Evolutionary conservation across 176 grass and related monocot species (phyloP), one percentile per base, ranked within the genome.

Genomic region (Cenchrus purpureus): DNA sequence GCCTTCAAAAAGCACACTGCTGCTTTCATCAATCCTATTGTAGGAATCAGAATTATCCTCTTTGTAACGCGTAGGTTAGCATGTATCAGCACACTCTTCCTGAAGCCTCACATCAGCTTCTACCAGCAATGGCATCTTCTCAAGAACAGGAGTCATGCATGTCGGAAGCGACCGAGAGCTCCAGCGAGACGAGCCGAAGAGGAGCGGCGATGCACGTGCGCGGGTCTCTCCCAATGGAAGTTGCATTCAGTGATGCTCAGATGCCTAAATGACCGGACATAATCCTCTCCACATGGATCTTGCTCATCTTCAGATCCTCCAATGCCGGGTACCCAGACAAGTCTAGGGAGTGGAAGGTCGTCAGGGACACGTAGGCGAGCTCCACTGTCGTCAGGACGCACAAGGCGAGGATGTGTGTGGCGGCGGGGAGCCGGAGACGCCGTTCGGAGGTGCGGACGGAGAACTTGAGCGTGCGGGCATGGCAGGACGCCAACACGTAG

Each of bases 1-100:
- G 28, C 44, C 69, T 83, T 74, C 43, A 34, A 83, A 28, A 19
- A 83, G 56, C 15, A 83, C 69, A 22, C 2, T 15, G 52, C 14
- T 25, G 20, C 66, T 17, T 28, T 2, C 68, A 25, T 19, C 44
- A 10, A 0, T 15, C 3, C 45, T 61, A 28, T 13, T 28, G 25
- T 44, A 60, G 25, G 32, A 52, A 56, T 16, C 62, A 54, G 34
- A 1, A 34, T 34, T 34, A 34, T 34, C 34, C 34, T 1, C 34
- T 34, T 34, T 34, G 34, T 34, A 34, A 34, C 1, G 34, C 34
- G 34, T 34, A 34, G 34, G 34, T 3, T 34, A 34, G 34, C 34
- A 44, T 28, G 2, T 52, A 67, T 73, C 68, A n/a, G 17, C n/a
- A 34, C 53, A 83, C 8, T n/a, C 10, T 14, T 68, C 6, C 6